A percentile compares a stretch with the other conserved stretches of the same genome.
Conservation (phyloP, 2,329 filamentous ascomycete species). For the Apiospora koreana region DNA sequence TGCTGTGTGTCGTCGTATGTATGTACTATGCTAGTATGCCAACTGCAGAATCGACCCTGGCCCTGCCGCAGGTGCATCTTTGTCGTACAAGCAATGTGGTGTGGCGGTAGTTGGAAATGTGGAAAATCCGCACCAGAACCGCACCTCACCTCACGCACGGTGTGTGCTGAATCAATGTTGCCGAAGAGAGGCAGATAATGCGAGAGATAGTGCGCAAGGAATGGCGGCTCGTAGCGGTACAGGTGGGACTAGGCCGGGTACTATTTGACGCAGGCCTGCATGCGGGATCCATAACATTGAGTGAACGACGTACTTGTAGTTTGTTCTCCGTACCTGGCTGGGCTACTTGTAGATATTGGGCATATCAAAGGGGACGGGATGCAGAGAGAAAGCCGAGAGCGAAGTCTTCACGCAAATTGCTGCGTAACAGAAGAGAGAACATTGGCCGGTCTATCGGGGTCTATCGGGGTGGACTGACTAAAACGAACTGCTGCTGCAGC, state of each 20-base stretch:
- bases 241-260: conserved; percentile 1
- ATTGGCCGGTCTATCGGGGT: background rate
- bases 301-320: background rate
- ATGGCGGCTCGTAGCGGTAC: conserved; percentile 1
- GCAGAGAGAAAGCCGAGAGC: background rate
- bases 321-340: background rate
- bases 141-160: background rate
- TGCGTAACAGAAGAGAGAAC: background rate
- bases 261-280: conserved; percentile 8
- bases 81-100: background rate
- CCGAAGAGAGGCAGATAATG: background rate
- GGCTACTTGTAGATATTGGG: background rate
- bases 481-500: no score
- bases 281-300: background rate
- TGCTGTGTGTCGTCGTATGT: background rate
- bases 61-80: background rate
- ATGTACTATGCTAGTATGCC: no score
- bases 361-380: background rate
- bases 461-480: background rate
- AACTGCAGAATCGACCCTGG: background rate
- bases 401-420: background rate
- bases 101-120: background rate
- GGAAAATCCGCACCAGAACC: background rate
- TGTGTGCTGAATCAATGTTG: background rate
- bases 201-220: background rate